These are phyloP conservation scores for Boletus sp. DNA, from an alignment of 768 basidiomycete species.

Conservation along the genomic window DNA sequence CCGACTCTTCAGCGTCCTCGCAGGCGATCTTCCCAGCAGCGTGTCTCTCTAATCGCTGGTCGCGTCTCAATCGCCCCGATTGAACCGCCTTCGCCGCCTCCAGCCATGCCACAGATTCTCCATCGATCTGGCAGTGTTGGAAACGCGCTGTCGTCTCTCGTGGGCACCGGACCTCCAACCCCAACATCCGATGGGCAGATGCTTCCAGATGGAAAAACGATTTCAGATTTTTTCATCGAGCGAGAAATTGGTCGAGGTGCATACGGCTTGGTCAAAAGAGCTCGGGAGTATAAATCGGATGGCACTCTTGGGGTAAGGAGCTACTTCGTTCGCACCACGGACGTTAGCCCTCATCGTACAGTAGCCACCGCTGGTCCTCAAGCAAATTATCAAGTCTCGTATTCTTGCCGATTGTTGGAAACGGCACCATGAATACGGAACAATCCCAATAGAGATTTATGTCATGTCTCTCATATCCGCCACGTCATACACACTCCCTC, in stretches of 20 bases:
- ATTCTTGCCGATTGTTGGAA: slow-evolving; percentile 99
- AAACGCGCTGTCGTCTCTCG: slow-evolving; percentile 58
- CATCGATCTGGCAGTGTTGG: slow-evolving; percentile 62
- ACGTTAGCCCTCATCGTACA: slow-evolving; percentile 7
- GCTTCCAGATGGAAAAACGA: slow-evolving; percentile 61
- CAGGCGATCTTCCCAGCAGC: slow-evolving; percentile 78
- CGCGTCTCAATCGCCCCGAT: slow-evolving; percentile 75
- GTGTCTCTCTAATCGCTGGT: slow-evolving; percentile 81
- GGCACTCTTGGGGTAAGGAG: slow-evolving; percentile 80
- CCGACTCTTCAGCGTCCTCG: slow-evolving; percentile 64
- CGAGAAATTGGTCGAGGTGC: slow-evolving; percentile 91
- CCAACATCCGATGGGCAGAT: slow-evolving; percentile 38
- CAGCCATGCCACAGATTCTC: slow-evolving; percentile 58
- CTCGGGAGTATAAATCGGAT: slow-evolving; percentile 70
- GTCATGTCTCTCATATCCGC: slow-evolving; percentile 90
- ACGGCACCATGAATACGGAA: slow-evolving; percentile 90
- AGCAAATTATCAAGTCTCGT: slow-evolving; percentile 97
- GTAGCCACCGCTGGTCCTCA: slow-evolving; percentile 89
- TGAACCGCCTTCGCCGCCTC: slow-evolving; percentile 68
- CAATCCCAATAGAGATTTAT: slow-evolving; percentile 97
- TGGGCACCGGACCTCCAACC: slow-evolving; percentile 63
- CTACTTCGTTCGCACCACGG: slow-evolving; percentile 5
- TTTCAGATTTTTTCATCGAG: slow-evolving; percentile 84
- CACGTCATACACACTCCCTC: slow-evolving; percentile 74
- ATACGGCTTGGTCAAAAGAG: slow-evolving; percentile 92